phyloP scores from a whole-genome alignment of 176 grass and related monocot genomes.

The Pharus latifolius region DNA sequence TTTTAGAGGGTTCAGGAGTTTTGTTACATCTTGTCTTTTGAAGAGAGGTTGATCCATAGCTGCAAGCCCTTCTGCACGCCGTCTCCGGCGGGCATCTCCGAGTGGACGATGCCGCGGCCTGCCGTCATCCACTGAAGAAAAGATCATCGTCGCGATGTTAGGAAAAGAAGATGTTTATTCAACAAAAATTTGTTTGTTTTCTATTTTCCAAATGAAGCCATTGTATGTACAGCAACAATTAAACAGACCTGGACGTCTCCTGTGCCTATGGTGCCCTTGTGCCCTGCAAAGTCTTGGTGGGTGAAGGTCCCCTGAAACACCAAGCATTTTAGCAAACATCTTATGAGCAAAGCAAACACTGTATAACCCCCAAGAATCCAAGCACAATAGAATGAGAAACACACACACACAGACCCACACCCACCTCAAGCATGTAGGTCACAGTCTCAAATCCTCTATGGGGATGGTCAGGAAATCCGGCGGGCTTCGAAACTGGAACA shows the following conservation, averaged over 20 bases:
- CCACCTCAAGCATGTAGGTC: constrained; percentile 85
- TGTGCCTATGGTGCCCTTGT: constrained; percentile 60
- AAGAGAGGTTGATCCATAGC: constrained; percentile 86
- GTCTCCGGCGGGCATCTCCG: constrained; percentile 55
- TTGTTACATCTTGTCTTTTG: constrained; percentile 73
- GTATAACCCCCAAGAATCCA: too few relatives aligned
- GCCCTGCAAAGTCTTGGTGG: constrained; percentile 79
- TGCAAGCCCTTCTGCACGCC: constrained; percentile 71
- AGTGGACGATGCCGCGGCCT: constrained; percentile 71
- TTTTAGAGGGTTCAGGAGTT: not conserved
- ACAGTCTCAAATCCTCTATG: constrained; percentile 89
- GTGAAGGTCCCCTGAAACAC: constrained; percentile 54
- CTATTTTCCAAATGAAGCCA: not conserved
- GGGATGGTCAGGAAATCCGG: constrained; percentile 68
- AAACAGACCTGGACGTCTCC: constrained; percentile 59
- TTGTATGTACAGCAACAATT: not conserved
- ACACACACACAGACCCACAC: not conserved
- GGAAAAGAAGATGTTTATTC: not conserved
- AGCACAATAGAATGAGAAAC: not conserved
- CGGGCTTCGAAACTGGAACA: constrained; percentile 47
- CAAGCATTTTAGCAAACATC: constrained; percentile 33
- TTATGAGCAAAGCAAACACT: not conserved
- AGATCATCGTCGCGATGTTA: not conserved
- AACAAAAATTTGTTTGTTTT: not conserved
- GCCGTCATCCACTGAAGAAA: constrained; percentile 83